Conservation (phyloP, 169 alveolate species). For the Plasmodium billcollinsi region DNA sequence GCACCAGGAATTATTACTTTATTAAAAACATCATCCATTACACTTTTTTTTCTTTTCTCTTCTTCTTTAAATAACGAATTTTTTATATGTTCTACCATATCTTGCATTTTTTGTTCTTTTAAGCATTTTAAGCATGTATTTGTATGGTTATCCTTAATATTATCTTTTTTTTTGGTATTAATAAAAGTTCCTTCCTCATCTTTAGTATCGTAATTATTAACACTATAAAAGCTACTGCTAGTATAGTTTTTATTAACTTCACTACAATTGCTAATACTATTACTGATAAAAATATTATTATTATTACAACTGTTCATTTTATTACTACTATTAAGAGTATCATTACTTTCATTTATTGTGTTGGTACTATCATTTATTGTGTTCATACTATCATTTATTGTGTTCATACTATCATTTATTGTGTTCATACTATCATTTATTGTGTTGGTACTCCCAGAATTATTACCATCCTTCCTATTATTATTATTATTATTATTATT, state of each 20-base stretch:
- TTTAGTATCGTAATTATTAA: not conserved
- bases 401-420: not conserved
- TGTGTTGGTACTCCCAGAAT: not conserved
- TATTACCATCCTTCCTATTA: not conserved
- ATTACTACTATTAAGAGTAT: not conserved
- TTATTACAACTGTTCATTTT: not conserved
- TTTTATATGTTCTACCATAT: constrained; percentile 13
- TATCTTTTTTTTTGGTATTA: not conserved
- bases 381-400: not conserved
- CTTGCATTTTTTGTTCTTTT: not conserved
- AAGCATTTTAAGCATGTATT: not conserved
- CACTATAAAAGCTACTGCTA: not conserved
- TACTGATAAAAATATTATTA: not conserved
- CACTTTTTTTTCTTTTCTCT: constrained; percentile 10
- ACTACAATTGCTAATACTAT: not conserved
- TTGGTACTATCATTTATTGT: not conserved
- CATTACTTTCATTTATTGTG: not conserved
- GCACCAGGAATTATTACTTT: constrained; percentile 74
- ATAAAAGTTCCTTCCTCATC: not conserved
- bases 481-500: not conserved
- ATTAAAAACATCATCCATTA: constrained; percentile 36
- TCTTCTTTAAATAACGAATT: constrained; percentile 24
- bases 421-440: not conserved
- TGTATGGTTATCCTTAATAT: not conserved
- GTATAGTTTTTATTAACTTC: not conserved